Base-by-base conservation (phyloP, 2,329 filamentous ascomycete genomes). In the Akanthomyces uredinophilus region DNA sequence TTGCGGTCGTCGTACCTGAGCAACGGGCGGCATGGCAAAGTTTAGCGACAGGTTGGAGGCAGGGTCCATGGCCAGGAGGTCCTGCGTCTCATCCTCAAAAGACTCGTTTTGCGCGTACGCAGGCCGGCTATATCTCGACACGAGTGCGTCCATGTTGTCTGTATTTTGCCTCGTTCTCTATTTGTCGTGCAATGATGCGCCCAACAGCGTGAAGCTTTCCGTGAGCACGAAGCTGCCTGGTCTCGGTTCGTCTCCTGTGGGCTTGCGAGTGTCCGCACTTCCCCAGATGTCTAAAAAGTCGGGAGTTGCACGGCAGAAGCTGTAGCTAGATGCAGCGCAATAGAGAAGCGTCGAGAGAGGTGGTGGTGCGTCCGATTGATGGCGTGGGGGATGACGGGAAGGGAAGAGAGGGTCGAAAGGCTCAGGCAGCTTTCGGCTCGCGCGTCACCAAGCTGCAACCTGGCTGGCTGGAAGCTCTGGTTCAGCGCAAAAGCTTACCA, bases 11-110 rank as follows among this genome's bases (percentile, higher is more conserved):
- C 87, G 72, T 81, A 96, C 92, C 78, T 96, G 90, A 70, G 91
- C 88, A 76, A 98, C 86, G 59, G 95, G 94, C 62, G 95, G 95
- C 78, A 99, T 89, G 70, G 92, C 91, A 79, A 99, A 99, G 79
- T 93, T 96, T 75, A 96, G 86, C 60, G 91, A 94, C 69, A 96
- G 83, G 69, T 87, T 87, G 71, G 91, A 89, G 67, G 86, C 81
- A 69, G 85, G 82, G 72, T 91, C 87, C 73, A 90, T 82, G 70
- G 89, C 87, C 72, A 90, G 82, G 70, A 89, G 79, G 71, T 93
- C 88, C 75, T 91, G 83, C 72, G 92, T 84, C 73, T 92, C 84
- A 70, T 89, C 83, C 59, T 83, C 81, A 72, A 88, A 86, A 70
- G 85, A 83, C 77, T 96, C 90, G 70, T 89, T 84, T 69, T 85